These are phyloP conservation scores for Guyanaporus albipodus DNA, from an alignment of 768 basidiomycete genomes.

Conservation along the genomic window DNA sequence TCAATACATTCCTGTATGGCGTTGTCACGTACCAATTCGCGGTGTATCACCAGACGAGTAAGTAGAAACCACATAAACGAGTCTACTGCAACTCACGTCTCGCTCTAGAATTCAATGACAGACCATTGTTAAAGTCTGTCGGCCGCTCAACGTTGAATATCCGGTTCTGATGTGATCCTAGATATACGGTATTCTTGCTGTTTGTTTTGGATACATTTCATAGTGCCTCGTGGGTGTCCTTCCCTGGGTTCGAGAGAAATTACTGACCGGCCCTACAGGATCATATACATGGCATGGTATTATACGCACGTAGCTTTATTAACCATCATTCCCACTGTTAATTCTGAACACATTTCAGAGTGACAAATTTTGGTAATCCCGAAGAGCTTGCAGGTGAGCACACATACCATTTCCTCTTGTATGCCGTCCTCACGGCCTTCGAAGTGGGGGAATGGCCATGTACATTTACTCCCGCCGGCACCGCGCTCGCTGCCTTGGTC, in stretches of 20 bases:
- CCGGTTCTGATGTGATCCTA: background rate
- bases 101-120: slow-evolving; percentile 20
- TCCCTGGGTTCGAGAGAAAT: too few species aligned
- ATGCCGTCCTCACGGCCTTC: background rate
- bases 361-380: slow-evolving; percentile 13
- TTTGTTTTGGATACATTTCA: slow-evolving; percentile 20
- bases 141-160: background rate
- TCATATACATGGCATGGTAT: slow-evolving; percentile 19
- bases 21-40: slow-evolving; percentile 43
- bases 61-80: background rate
- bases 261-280: background rate
- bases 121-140: slow-evolving; percentile 5
- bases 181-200: slow-evolving; percentile 18
- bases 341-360: background rate
- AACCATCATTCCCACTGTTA: too few species aligned
- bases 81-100: background rate
- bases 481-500: slow-evolving; percentile 43
- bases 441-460: slow-evolving; percentile 46
- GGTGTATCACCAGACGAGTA: slow-evolving; percentile 30
- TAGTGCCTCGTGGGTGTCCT: slow-evolving; percentile 13
- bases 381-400: slow-evolving; percentile 9
- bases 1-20: slow-evolving; percentile 36
- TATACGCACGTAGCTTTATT: slow-evolving; percentile 13
- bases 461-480: slow-evolving; percentile 47
- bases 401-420: background rate